phyloP scores from a whole-genome alignment of 352 stramenopile species.

The Achlya hypogyna region DNA sequence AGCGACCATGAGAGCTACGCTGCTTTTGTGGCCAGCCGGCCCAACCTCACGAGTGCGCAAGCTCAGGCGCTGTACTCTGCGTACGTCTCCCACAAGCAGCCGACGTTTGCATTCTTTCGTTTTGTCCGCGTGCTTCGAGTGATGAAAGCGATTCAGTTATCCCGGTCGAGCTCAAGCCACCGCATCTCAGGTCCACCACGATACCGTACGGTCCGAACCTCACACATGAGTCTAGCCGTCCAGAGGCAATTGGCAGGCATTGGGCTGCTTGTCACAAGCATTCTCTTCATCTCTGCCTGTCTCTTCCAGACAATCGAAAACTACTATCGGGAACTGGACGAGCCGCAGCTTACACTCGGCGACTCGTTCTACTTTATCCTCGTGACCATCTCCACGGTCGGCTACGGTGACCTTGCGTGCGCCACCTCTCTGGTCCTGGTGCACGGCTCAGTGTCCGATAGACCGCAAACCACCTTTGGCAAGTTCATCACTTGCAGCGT shows the following conservation, averaged over 20 bases:
- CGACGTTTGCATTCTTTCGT: slow-evolving; percentile 43
- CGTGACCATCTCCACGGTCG: slow-evolving; percentile 45
- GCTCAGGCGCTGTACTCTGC: background rate
- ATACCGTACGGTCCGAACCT: background rate
- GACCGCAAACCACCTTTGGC: slow-evolving; percentile 31
- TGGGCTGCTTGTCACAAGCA: slow-evolving; percentile 48
- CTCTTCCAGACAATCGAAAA: slow-evolving; percentile 51
- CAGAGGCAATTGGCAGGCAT: slow-evolving; percentile 61
- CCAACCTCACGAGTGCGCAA: background rate
- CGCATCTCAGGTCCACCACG: slow-evolving; percentile 30
- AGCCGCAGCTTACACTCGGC: slow-evolving; percentile 37
- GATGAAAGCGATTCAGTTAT: slow-evolving; percentile 41
- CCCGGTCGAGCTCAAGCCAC: slow-evolving; percentile 33
- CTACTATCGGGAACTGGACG: slow-evolving; percentile 20
- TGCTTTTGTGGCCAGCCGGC: background rate
- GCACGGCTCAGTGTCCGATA: slow-evolving; percentile 36
- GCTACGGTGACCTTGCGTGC: slow-evolving; percentile 41
- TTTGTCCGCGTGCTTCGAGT: slow-evolving; percentile 54
- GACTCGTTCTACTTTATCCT: slow-evolving; percentile 54
- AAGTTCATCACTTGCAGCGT: slow-evolving; percentile 36
- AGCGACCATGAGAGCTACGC: background rate
- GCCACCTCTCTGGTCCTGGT: slow-evolving; percentile 35
- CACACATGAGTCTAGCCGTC: slow-evolving; percentile 25
- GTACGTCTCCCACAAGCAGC: background rate
- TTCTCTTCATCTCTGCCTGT: slow-evolving; percentile 52